Conservation (phyloP, 805 yeast genomes). For the Candida boidinii region DNA sequence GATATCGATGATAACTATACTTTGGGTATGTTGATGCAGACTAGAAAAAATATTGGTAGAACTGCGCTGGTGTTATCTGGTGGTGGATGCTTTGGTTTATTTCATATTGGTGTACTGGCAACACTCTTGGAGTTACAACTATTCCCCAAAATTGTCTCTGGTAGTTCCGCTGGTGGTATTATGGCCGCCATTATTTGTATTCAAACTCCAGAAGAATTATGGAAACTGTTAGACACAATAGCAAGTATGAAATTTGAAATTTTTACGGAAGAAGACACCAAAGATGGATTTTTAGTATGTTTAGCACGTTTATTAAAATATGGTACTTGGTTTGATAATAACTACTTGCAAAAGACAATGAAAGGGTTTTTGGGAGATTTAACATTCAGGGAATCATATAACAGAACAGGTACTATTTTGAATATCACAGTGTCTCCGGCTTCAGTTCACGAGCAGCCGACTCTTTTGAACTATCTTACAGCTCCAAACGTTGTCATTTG, state of each 20-base stretch:
- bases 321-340: slow-evolving; percentile 85
- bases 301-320: slow-evolving; percentile 62
- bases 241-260: slow-evolving; percentile 47
- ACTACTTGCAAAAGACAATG: slow-evolving; percentile 66
- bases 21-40: slow-evolving; percentile 73
- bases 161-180: slow-evolving; percentile 94
- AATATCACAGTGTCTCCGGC: slow-evolving; percentile 93
- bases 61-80: slow-evolving; percentile 95
- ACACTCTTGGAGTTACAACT: slow-evolving; percentile 67
- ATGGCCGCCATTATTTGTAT: slow-evolving; percentile 85
- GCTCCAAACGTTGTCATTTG: slow-evolving; percentile 77
- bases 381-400: slow-evolving; percentile 90
- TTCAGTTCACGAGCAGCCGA: slow-evolving; percentile 83
- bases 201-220: slow-evolving; percentile 64
- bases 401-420: slow-evolving; percentile 86
- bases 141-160: slow-evolving; percentile 82
- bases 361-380: slow-evolving; percentile 74
- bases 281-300: slow-evolving; percentile 43
- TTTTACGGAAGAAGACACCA: slow-evolving; percentile 39
- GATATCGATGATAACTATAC: slow-evolving; percentile 65
- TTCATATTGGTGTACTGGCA: slow-evolving; percentile 86
- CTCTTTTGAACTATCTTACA: slow-evolving; percentile 69
- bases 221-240: slow-evolving; percentile 49
- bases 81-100: slow-evolving; percentile 89
- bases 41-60: slow-evolving; percentile 86